These are phyloP conservation scores for Kodamaea sagamina DNA, from an alignment of 805 yeast species.

Conservation along the genomic window DNA sequence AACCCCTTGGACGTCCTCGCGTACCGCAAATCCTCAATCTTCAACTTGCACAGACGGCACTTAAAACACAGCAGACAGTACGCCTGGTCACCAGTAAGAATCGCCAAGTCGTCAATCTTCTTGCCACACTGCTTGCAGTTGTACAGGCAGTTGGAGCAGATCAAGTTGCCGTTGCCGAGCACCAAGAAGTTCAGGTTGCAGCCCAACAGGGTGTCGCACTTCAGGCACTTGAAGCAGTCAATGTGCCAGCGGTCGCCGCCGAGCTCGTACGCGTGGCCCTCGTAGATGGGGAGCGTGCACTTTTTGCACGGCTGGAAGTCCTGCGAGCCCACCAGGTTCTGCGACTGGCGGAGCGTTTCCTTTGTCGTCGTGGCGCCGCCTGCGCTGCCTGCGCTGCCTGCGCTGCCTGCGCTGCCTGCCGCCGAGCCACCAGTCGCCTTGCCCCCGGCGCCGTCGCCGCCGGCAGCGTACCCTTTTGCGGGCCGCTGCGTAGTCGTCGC, in stretches of 20 bases:
- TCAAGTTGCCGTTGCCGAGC: slow-evolving; percentile 86
- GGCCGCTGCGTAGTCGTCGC: neutral
- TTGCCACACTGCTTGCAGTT: slow-evolving; percentile 81
- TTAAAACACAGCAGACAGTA: slow-evolving; percentile 88
- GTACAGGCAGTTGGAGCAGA: slow-evolving; percentile 91
- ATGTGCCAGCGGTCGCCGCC: slow-evolving; percentile 97
- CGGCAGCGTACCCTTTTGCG: too few relatives aligned
- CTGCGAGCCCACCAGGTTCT: slow-evolving; percentile 10
- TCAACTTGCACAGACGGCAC: slow-evolving; percentile 83
- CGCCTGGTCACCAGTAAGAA: slow-evolving; percentile 92
- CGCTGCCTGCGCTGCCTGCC: too few relatives aligned
- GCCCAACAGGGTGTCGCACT: slow-evolving; percentile 75
- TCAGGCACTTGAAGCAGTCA: slow-evolving; percentile 86
- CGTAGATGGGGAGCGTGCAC: slow-evolving; percentile 56
- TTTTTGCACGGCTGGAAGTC: slow-evolving; percentile 39
- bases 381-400: too few relatives aligned
- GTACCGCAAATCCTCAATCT: slow-evolving; percentile 84
- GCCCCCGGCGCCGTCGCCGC: too few relatives aligned
- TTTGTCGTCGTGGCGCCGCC: too few relatives aligned
- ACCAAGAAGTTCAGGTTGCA: slow-evolving; percentile 89
- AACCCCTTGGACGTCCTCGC: slow-evolving; percentile 92
- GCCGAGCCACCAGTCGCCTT: too few relatives aligned
- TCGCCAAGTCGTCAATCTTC: slow-evolving; percentile 90
- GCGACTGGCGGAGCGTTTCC: slow-evolving; percentile 2
- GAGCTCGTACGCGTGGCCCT: slow-evolving; percentile 93